These are phyloP conservation scores for Paralagenidium karlingii DNA, from an alignment of 352 stramenopile species.

Conservation along the genomic window DNA sequence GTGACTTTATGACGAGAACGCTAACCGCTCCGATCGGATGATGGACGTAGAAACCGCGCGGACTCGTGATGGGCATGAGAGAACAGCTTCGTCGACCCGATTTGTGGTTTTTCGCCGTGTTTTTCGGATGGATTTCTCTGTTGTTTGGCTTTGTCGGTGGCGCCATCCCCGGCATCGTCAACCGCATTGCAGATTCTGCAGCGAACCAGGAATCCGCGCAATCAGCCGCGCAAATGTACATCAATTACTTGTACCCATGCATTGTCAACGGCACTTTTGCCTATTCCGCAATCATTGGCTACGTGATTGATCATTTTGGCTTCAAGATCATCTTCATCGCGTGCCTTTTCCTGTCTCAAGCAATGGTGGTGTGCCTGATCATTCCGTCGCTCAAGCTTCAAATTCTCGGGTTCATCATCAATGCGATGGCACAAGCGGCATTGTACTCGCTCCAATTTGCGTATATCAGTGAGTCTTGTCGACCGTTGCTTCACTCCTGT, in stretches of 20 bases:
- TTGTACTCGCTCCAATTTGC: conserved; percentile 76
- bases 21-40: no score
- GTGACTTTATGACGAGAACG: background rate
- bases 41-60: conserved; percentile 27
- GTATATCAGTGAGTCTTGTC: conserved; percentile 55
- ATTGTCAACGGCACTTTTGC: conserved; percentile 73
- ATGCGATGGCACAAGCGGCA: conserved; percentile 60
- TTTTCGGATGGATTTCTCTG: conserved; percentile 74
- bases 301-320: conserved; percentile 62
- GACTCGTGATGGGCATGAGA: conserved; percentile 42
- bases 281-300: conserved; percentile 60
- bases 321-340: conserved; percentile 66
- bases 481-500: background rate
- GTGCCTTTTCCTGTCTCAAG: conserved; percentile 47
- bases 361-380: conserved; percentile 48
- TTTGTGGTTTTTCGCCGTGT: conserved; percentile 66
- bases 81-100: conserved; percentile 34
- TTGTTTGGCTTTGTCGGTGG: conserved; percentile 69
- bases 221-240: conserved; percentile 38
- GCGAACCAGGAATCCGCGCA: no score
- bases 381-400: conserved; percentile 45
- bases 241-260: conserved; percentile 54
- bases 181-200: conserved; percentile 19
- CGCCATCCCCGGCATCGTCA: conserved; percentile 56
- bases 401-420: conserved; percentile 53